Base-by-base conservation (phyloP, 108 stramenopile genomes). In the Skeletonema marinoi region DNA sequence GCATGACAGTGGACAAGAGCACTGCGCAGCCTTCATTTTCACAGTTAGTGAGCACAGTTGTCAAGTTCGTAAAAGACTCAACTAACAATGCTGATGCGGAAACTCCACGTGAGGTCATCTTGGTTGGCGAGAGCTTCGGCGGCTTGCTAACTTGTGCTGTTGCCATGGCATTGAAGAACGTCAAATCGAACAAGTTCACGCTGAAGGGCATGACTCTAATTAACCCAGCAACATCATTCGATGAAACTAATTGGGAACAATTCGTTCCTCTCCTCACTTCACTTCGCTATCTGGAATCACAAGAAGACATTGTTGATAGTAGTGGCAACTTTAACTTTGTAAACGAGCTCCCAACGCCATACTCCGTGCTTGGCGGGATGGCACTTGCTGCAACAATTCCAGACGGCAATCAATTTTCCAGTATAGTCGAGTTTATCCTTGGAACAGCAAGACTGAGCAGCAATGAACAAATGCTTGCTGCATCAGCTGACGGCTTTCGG, bases 221-320 rank as follows among this genome's bases (percentile, higher is more conserved):
- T 10, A 97, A 97, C 68, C 96, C 96, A 48, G 96, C 96, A 25
- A 97, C 96, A 2, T 92, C 92, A 9, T 93, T 94, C 75, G 92
- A 94, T 48, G 70, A 89, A 42, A 90, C 93, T 19, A 56, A 60
- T 25, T 97, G 96, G 96, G 85, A 86, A 39, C 68, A 73, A 30
- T 32, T 91, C 14, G 91, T 82, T 0, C 93, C 93, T 9, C 29
- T 90, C 5, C 72, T 94, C 63, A 87, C 87, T 21, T 78, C 73
- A 6, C 77, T 92, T 19, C 88, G 88, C 6, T 66, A 80, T 59
- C 48, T 88, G 17, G 78, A 84, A 80, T 42, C 63, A 9, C 42
- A 78, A 64, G 66, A 78, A 50, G 48, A 74, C 42, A 65, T 54
- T 39, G 31, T 60, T 51, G 75, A 80, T 42, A 46, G 60, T 32